Evolutionary conservation across 2,329 filamentous ascomycete genomes (phyloP), one percentile per base, ranked within the genome.

Genomic region (Paecilomyces fulvus): DNA sequence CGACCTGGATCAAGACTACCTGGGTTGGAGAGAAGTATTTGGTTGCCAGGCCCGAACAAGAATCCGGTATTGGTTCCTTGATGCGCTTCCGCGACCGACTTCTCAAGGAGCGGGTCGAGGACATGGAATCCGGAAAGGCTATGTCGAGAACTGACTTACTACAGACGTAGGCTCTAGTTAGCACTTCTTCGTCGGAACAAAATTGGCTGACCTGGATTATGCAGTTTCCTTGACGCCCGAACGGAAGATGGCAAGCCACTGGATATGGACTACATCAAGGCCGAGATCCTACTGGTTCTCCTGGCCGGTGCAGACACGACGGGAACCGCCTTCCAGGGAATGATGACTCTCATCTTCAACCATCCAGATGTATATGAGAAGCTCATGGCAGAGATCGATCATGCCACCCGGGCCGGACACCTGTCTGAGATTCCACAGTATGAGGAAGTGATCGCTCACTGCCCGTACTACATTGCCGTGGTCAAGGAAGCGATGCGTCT

Each of bases 61-160:
- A 80, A 43, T 77, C 74, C 11, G 81, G 80, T 0, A 81, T 83
- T 31, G 81, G 81, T 0, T 77, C 75, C 1, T 63, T 83, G 55
- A 83, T 84, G 80, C 73, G 79, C 8, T 83, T 83, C 65, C 78
- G 81, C 3, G 81, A 84, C 60, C 73, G 74, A 25, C 72, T 84
- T 1, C 76, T 84, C 56, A 63, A 68, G 21, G 68, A 81, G 59
- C 74, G 82, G 0, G 67, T 77, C 23, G 65, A 73, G 25, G 78
- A 81, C 53, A 72, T 82, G 20, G 70, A 77, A 52, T 64, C 70
- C 3, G 79, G 77, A 1, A 79, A 76, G 9, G 70, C 73, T 0
- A 63, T 67, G 5, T 73, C 72, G 1, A 73, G 78, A 3, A 69
- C 78, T 21, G 82, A 84, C 61, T 70, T 84, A 0, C 70, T 85